Conservation (phyloP, 2,329 filamentous ascomycete genomes). For the Knoxdaviesia proteae region DNA sequence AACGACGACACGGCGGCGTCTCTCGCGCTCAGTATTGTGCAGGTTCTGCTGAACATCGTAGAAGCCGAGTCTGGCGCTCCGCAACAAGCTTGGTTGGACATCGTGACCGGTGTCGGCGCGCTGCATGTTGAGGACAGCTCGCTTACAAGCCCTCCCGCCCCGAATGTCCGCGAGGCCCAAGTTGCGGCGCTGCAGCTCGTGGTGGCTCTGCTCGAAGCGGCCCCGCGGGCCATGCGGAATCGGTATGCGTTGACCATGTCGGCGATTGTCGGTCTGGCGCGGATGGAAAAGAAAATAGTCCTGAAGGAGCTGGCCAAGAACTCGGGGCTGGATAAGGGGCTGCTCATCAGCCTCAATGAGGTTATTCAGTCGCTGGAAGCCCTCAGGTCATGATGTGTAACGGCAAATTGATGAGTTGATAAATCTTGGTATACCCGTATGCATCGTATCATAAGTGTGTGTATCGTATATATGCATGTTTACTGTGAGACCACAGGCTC, state of each 20-base stretch:
- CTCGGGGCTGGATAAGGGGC: no score
- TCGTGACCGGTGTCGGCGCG: constrained; percentile 28
- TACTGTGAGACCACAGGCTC: no score
- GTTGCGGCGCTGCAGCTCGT: constrained; percentile 34
- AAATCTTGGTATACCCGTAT: no score
- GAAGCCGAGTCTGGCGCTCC: constrained; percentile 19
- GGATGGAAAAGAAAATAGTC: constrained; percentile 15
- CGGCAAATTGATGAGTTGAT: no score
- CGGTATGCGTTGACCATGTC: constrained; percentile 29
- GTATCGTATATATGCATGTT: no score
- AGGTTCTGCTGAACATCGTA: constrained; percentile 29
- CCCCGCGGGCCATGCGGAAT: constrained; percentile 22
- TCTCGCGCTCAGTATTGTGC: constrained; percentile 33
- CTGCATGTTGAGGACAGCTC: constrained; percentile 18
- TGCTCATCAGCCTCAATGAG: no score
- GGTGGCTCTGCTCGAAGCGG: constrained; percentile 25
- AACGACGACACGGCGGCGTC: constrained; percentile 14
- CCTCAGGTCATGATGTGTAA: no score
- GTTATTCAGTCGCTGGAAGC: no score
- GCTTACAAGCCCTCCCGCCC: constrained; percentile 3
- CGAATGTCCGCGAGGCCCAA: constrained; percentile 23
- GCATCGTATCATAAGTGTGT: no score
- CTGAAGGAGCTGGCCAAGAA: neutral
- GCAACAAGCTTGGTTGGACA: constrained; percentile 33
- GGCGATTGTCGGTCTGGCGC: constrained; percentile 26